Evolutionary conservation across 2,329 filamentous ascomycete genomes (phyloP).

Genomic region (Fusarium verrucosum): DNA sequence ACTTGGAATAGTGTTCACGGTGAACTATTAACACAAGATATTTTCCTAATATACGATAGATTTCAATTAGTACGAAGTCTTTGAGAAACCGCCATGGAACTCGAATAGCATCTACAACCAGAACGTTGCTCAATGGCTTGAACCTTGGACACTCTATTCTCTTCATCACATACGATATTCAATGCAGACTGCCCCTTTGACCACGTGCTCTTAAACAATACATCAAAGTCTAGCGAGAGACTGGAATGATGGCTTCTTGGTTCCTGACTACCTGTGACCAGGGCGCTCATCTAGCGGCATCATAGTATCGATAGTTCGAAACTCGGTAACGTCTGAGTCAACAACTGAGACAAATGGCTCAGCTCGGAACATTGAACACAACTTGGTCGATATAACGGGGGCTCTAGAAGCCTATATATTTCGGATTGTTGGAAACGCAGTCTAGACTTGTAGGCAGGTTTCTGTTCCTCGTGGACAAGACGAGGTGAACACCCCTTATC

Average conservation of each 20-base stretch:
- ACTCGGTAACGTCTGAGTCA: neutral
- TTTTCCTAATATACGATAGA: too few relatives aligned
- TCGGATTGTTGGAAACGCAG: neutral
- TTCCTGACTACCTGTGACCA: neutral
- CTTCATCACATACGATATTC: neutral
- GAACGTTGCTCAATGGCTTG: neutral
- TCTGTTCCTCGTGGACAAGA: neutral
- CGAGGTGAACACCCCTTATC: neutral
- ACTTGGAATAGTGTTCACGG: too few relatives aligned
- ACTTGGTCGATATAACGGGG: neutral
- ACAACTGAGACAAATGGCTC: neutral
- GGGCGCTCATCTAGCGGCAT: neutral
- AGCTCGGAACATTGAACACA: neutral
- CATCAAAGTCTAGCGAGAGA: neutral
- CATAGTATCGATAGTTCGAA: neutral
- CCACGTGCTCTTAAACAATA: neutral
- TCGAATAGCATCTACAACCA: neutral
- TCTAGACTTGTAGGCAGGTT: neutral
- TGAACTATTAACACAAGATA: too few relatives aligned
- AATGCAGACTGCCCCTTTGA: neutral
- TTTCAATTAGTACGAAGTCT: too few relatives aligned
- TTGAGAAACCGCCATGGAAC: too few relatives aligned
- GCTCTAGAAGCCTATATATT: neutral
- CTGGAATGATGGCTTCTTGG: slow-evolving; percentile 16
- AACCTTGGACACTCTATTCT: neutral